Evolutionary conservation across 2,329 filamentous ascomycete genomes (phyloP), one percentile per base, ranked within the genome.

Genomic region (Cladosporium sp.): DNA sequence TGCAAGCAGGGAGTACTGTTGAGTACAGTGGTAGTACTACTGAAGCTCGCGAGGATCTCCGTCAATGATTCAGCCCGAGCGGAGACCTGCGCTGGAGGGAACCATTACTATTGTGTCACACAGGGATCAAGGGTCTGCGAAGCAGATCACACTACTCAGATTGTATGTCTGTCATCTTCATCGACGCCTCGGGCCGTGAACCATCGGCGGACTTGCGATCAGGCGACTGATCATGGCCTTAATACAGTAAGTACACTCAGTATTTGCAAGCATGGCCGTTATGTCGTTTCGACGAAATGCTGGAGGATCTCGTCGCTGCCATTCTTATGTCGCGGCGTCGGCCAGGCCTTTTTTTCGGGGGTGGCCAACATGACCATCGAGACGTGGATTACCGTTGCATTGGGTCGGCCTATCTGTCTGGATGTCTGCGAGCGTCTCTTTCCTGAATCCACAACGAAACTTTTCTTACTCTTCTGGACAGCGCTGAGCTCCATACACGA

Each of bases 131-230:
- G 58, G 58, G 43, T 51, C 58, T 23, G 21, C 18, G 49, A 56
- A 11, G 48, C 36, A 56, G 60, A 63, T 63, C 60, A 46, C 39
- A 46, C 39, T 46, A 46, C 39, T 46, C 39, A 39, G 49, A 63
- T 56, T 46, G 28, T 43, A 63, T 63, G 60, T 51, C 60, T 63
- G 60, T 56, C 60, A 62, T 62, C 59, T 49, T 32, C 21, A 23
- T 63, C 32, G 49, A 28, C 48, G 49, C 54, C 58, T 61, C 58
- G 58, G 58, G 26, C 58, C 58, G 58, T 39, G 26, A 30, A 34
- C 51, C 32, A 39, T 46, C 23, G 36, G 56, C 56, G 32, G 56
- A 34, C 7, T 21, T n/a, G 28, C 51, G 23, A 58, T 58, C 54
- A 57, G 54, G 26, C 54, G 54, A 57, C 32, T 34, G 39, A 21